These are phyloP conservation scores for Ophiosphaerella herpotricha DNA, from an alignment of 2,329 filamentous ascomycete genomes.

Conservation along the genomic window DNA sequence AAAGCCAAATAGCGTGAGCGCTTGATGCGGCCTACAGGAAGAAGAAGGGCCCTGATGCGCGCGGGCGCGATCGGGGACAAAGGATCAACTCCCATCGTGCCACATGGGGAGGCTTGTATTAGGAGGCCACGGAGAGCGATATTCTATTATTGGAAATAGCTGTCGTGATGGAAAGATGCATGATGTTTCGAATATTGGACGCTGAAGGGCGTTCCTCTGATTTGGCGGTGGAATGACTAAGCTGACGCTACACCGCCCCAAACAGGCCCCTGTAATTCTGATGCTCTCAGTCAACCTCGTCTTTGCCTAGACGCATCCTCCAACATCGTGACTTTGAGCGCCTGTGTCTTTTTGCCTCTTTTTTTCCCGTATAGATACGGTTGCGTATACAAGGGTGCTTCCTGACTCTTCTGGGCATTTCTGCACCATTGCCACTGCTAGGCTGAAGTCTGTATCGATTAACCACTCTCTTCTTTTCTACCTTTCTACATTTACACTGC, in stretches of 20 bases:
- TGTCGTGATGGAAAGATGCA: conserved; percentile 19
- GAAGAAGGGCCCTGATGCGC: conserved; percentile 82
- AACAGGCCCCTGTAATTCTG: not conserved
- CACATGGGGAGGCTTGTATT: conserved; percentile 47
- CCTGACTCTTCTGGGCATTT: conserved; percentile 23
- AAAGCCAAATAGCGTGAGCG: conserved; percentile 79
- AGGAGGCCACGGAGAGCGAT: conserved; percentile 18
- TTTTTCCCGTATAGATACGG: conserved; percentile 23
- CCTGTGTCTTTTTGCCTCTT: conserved; percentile 8
- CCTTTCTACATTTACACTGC: not conserved
- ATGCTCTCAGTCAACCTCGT: conserved; percentile 5
- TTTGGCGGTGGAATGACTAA: not conserved
- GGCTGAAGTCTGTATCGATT: not conserved
- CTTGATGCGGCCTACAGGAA: conserved; percentile 86
- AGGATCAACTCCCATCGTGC: conserved; percentile 82
- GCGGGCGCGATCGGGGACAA: conserved; percentile 85
- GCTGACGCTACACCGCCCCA: no score
- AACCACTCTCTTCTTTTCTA: not conserved
- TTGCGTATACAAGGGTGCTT: conserved; percentile 18
- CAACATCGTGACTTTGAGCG: conserved; percentile 7
- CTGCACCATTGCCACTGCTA: conserved; percentile 22
- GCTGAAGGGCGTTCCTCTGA: conserved; percentile 11
- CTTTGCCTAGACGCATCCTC: conserved; percentile 9
- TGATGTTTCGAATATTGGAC: conserved; percentile 29
- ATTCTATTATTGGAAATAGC: conserved; percentile 14